phyloP scores from a whole-genome alignment of 2,329 filamentous ascomycete species.

The Ceratocystis ficicola region DNA sequence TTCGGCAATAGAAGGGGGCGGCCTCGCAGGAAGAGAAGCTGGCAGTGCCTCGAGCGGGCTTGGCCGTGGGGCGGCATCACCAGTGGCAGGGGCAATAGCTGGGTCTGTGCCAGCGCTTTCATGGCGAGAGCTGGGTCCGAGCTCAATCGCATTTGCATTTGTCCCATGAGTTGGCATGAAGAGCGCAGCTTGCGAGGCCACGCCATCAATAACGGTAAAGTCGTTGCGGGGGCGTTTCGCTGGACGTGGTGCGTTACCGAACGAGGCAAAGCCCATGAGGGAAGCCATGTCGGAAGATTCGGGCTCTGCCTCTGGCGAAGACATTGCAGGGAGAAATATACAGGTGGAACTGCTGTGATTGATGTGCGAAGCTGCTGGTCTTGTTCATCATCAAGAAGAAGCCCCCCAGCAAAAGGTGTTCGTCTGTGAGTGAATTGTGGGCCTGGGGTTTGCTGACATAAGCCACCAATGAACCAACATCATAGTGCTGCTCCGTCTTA shows the following conservation, averaged over 20 bases:
- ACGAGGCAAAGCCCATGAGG: constrained; percentile 62
- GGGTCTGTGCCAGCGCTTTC: background rate
- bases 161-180: background rate
- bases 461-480: background rate
- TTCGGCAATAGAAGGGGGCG: background rate
- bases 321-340: background rate
- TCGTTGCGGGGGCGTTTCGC: constrained; percentile 48
- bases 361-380: background rate
- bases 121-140: background rate
- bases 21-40: background rate
- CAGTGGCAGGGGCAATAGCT: background rate
- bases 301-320: constrained; percentile 32
- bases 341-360: background rate
- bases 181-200: background rate
- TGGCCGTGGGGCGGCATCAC: background rate
- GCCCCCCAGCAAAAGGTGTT: too few species aligned
- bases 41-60: background rate
- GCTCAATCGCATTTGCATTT: constrained; percentile 2
- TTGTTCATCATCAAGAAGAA: too few species aligned
- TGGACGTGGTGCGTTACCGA: constrained; percentile 44
- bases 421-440: constrained; percentile 8
- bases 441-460: constrained; percentile 19
- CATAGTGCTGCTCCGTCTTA: background rate
- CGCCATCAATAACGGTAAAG: constrained; percentile 16
- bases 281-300: constrained; percentile 49